Conservation (phyloP, 352 stramenopile species). For the Pythium monospermum region DNA sequence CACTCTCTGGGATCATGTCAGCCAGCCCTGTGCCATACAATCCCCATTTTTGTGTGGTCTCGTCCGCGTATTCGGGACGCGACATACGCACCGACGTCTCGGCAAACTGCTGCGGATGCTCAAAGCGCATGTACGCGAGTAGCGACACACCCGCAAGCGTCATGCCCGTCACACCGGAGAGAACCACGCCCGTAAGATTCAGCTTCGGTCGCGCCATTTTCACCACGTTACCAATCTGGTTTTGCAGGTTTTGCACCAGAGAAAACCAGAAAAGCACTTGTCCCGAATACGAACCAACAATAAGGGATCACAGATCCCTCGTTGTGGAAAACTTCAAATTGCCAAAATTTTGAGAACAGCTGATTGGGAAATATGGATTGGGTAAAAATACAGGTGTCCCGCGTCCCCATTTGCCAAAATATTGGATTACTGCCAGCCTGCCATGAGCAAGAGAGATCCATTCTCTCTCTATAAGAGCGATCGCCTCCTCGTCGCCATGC, state of each 20-base stretch:
- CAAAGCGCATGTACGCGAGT: constrained; percentile 75
- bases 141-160: constrained; percentile 76
- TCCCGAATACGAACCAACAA: background rate
- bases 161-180: constrained; percentile 79
- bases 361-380: background rate
- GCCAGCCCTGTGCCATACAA: constrained; percentile 77
- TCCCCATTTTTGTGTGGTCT: constrained; percentile 73
- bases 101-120: constrained; percentile 79
- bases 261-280: too few species aligned
- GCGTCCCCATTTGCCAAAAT: background rate
- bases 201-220: constrained; percentile 23
- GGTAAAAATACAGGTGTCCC: background rate
- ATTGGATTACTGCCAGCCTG: background rate
- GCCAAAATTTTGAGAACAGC: background rate
- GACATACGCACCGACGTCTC: constrained; percentile 76
- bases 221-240: background rate
- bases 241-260: background rate
- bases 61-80: constrained; percentile 67
- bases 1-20: constrained; percentile 54
- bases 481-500: background rate
- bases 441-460: too few species aligned
- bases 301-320: background rate
- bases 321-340: background rate
- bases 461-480: background rate
- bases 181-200: constrained; percentile 50